Base-by-base conservation (phyloP, 140 eudicot genomes). In the Ambrosia hybrid region DNA sequence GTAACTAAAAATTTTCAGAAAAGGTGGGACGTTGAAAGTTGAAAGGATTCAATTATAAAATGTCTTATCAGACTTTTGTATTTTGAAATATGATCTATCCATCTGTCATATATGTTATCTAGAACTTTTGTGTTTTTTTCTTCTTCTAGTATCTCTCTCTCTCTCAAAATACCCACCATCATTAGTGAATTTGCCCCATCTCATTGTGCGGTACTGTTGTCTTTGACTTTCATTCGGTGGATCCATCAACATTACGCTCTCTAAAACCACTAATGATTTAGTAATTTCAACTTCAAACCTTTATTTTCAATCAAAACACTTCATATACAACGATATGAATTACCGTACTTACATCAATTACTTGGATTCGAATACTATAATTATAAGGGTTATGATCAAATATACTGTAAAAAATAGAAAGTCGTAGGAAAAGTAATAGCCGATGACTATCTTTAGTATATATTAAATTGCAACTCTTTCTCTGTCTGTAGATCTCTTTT, bases 121-220 rank as follows among this genome's bases (percentile, higher is more conserved):
- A 34, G 3, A 58, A 2, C 9, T 58, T 56, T 3, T 58, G 15
- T 21, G 10, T 26, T 58, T 58, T 30, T 26, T 58, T 9, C 7
- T 10, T 58, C 65, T 58, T 26, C 41, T 16, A 3, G 5, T 9
- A 38, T 58, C 39, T 58, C 3, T 58, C 13, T 16, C n/a, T n/a
- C 9, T 6, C 60, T 1, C 60, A 55, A 4, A 59, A 3, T 34
- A 12, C 36, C 46, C 46, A 61, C 67, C 48, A 34, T 33, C 21
- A 61, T 34, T 61, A n/a, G 67, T 61, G 67, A 61, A 61, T 34
- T 58, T 61, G 46, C 17, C 17, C 17, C 67, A 61, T 13, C 16
- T 13, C 8, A 33, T 58, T 58, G 39, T 58, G 65, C 34, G 41
- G 41, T 58, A 15, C 37, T 57, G 0, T 17, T 8, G 13, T 21